Conservation (phyloP, 1,284 basidiomycete genomes). For the Tranzscheliella williamsii region DNA sequence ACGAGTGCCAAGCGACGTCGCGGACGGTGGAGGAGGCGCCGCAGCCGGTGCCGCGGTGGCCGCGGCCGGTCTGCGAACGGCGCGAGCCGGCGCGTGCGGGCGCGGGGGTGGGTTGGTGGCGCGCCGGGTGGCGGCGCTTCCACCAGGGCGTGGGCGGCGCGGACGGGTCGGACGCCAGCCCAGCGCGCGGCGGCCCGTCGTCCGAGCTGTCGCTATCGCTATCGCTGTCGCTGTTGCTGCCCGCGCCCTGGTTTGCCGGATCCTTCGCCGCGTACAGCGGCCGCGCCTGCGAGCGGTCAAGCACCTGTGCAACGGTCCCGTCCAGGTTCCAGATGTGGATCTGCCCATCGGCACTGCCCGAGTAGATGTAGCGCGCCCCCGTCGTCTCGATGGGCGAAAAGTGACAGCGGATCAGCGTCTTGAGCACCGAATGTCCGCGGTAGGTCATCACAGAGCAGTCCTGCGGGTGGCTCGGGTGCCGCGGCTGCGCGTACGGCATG, state of each 20-base stretch:
- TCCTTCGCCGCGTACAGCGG: constrained; percentile 66
- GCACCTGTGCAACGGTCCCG: constrained; percentile 77
- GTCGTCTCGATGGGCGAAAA: constrained; percentile 91
- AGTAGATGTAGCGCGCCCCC: constrained; percentile 89
- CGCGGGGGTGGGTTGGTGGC: not conserved
- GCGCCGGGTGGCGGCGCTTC: constrained; percentile 15
- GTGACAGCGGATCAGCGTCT: constrained; percentile 91
- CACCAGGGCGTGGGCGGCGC: constrained; percentile 34
- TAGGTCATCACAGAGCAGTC: constrained; percentile 95
- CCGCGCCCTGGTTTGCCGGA: constrained; percentile 55
- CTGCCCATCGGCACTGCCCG: constrained; percentile 77
- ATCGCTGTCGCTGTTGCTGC: constrained; percentile 31
- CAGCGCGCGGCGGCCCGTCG: constrained; percentile 11
- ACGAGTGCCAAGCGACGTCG: constrained; percentile 89
- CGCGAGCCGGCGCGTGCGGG: not conserved
- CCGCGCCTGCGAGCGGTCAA: constrained; percentile 78
- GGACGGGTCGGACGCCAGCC: constrained; percentile 40
- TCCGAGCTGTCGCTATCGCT: constrained; percentile 2
- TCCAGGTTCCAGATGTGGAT: constrained; percentile 87
- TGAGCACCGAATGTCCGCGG: constrained; percentile 84
- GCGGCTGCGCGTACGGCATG: constrained; percentile 64
- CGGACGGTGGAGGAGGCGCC: constrained; percentile 66
- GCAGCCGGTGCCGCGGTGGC: constrained; percentile 26
- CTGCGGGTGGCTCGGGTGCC: constrained; percentile 69
- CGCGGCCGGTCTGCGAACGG: constrained; percentile 6